These are phyloP conservation scores for Penicillium waksmanii DNA, from an alignment of 495 filamentous ascomycete species.

Conservation along the genomic window DNA sequence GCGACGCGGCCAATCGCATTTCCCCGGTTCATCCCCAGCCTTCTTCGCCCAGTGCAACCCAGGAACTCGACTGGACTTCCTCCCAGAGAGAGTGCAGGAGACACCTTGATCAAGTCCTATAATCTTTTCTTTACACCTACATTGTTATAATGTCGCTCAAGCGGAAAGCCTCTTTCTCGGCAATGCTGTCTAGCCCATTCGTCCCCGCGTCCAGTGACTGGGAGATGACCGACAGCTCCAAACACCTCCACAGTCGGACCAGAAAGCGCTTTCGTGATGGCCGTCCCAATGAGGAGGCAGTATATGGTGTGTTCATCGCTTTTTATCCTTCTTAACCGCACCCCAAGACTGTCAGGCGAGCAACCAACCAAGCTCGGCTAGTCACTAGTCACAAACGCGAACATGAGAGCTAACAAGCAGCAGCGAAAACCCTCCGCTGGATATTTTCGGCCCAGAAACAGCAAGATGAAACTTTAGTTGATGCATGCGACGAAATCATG, in stretches of 20 bases:
- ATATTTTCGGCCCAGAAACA: conserved; percentile 49
- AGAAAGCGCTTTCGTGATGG: conserved; percentile 56
- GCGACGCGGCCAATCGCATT: conserved; percentile 26
- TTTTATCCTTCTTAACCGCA: neutral
- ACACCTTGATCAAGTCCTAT: neutral
- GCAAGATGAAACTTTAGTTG: conserved; percentile 20
- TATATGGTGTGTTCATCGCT: conserved; percentile 44
- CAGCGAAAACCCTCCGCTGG: conserved; percentile 52
- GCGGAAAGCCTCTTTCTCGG: conserved; percentile 52
- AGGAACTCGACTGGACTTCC: conserved; percentile 1
- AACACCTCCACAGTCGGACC: conserved; percentile 54
- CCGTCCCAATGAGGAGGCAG: conserved; percentile 48
- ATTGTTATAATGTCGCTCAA: conserved; percentile 49
- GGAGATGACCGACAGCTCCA: conserved; percentile 35
- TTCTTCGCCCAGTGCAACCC: conserved; percentile 25
- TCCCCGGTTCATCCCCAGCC: conserved; percentile 12
- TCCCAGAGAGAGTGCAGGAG: neutral
- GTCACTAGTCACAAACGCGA: neutral
- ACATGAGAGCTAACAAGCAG: conserved; percentile 23
- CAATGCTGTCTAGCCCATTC: conserved; percentile 35
- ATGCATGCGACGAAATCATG: conserved; percentile 32
- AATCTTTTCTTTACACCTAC: neutral
- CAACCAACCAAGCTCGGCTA: neutral
- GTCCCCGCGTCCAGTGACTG: conserved; percentile 31
- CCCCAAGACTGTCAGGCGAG: neutral